Evolutionary conservation across 116 monocot genomes (phyloP), one percentile per base, ranked within the genome.

Genomic region (Papilionanthe hybrid): DNA sequence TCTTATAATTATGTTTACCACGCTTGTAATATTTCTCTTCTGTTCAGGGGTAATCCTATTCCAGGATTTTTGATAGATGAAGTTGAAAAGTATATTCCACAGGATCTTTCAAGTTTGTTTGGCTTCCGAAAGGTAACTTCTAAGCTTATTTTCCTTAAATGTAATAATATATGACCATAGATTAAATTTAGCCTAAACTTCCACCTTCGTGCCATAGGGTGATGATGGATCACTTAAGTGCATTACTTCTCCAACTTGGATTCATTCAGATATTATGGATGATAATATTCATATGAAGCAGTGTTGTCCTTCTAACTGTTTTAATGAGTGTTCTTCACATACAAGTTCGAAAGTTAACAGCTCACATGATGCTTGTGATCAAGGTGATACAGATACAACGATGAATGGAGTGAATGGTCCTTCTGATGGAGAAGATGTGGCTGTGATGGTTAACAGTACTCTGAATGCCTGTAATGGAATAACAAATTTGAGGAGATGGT

Each of bases 201-300:
- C 66, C 60, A 32, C 7, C 68, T 69, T 83, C 8, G 48, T 87
- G 13, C 76, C 75, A 43, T 84, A 97, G 97, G 92, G 84, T 57
- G 74, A 78, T 28, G 84, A 87, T 76, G 83, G 81, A 45, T 37
- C 25, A 9, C 77, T 81, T 55, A 84, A 56, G 32, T 29, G 79
- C 12, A 82, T 48, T 79, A 42, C 84, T n/a, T n/a, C n/a, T 76
- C 92, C 92, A 79, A 85, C 88, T 73, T 97, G 97, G 94, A 81
- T 97, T 79, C 97, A 97, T 85, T 86, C 92, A 56, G 97, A 97
- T 85, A 84, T 97, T 48, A 97, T 97, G 97, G 97, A 97, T 75
- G 97, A 97, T 79, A 97, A 97, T 84, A 88, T 97, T 32, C 85
- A 83, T 79, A 87, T 97, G 90, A 81, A 88, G 76, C 78, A 86